Evolutionary conservation across 2,329 filamentous ascomycete genomes (phyloP).

Genomic region (Pseudogymnoascus sp.): DNA sequence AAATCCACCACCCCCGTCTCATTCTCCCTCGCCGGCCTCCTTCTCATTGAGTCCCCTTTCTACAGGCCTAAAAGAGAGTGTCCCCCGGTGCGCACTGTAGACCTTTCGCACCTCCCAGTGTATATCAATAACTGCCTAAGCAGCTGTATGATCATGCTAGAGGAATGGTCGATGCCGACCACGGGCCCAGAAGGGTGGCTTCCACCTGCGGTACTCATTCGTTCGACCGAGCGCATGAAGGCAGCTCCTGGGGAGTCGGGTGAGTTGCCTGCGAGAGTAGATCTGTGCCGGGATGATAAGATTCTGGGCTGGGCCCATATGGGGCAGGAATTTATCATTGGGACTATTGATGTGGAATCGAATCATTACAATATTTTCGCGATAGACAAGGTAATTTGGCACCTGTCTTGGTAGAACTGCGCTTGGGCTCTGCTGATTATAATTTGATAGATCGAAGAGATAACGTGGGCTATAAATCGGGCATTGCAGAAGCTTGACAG

Average conservation of each 20-base stretch:
- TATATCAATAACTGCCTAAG: not conserved
- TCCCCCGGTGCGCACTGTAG: not conserved
- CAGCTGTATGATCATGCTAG: not conserved
- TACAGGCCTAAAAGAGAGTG: not conserved
- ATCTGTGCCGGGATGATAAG: not conserved
- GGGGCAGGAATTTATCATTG: conserved; percentile 1
- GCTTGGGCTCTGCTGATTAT: not conserved
- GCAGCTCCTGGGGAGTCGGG: not conserved
- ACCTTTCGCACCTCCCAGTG: not conserved
- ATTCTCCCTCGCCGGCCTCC: not conserved
- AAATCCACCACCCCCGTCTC: not conserved
- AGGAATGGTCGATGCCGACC: not conserved
- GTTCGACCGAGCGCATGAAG: not conserved
- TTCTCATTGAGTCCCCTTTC: not conserved
- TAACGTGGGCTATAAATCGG: not conserved
- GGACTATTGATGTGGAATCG: not conserved
- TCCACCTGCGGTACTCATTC: not conserved
- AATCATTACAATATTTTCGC: conserved; percentile 2
- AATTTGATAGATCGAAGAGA: not conserved
- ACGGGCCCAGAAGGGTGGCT: not conserved
- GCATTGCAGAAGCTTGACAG: not conserved
- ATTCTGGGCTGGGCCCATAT: not conserved
- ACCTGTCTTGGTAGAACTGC: not conserved
- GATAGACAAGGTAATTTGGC: not conserved
- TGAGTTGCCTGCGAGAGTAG: not conserved